These are phyloP conservation scores for Malus sylvestris DNA, from an alignment of 306 rosid species.

Conservation along the genomic window DNA sequence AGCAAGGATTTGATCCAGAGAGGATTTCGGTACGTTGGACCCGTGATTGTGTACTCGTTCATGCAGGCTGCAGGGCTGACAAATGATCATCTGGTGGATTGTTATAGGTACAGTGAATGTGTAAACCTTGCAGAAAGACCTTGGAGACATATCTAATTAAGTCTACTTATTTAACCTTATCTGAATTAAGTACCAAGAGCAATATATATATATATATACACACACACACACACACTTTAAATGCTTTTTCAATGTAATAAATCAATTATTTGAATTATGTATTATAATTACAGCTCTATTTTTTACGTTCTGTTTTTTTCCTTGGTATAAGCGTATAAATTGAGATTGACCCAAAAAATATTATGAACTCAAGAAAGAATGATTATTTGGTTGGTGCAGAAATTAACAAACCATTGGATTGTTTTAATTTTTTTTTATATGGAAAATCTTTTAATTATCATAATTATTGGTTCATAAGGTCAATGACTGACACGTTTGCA, in stretches of 20 bases:
- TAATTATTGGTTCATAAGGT: no score
- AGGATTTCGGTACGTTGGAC: slow-evolving; percentile 81
- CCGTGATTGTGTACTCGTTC: slow-evolving; percentile 85
- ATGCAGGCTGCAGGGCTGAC: slow-evolving; percentile 98
- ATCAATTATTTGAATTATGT: not conserved
- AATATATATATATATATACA: no score
- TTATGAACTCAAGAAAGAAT: no score
- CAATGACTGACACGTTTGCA: no score
- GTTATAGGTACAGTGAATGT: slow-evolving; percentile 73
- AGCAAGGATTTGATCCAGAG: slow-evolving; percentile 83
- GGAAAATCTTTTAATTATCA: no score
- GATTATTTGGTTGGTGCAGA: no score
- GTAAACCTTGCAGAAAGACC: slow-evolving; percentile 96
- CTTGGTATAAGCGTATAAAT: no score
- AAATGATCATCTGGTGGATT: slow-evolving; percentile 86
- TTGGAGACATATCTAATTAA: slow-evolving; percentile 81
- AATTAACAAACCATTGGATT: not conserved
- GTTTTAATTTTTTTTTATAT: no score
- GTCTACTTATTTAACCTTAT: not conserved
- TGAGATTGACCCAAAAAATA: not conserved
- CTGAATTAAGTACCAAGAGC: not conserved
- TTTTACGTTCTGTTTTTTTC: not conserved
- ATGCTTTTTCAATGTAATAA: not conserved
- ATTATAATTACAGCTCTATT: not conserved
- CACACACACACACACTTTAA: not conserved